These are phyloP conservation scores for Daldinia decipiens DNA, from an alignment of 495 filamentous ascomycete genomes.

Conservation along the genomic window DNA sequence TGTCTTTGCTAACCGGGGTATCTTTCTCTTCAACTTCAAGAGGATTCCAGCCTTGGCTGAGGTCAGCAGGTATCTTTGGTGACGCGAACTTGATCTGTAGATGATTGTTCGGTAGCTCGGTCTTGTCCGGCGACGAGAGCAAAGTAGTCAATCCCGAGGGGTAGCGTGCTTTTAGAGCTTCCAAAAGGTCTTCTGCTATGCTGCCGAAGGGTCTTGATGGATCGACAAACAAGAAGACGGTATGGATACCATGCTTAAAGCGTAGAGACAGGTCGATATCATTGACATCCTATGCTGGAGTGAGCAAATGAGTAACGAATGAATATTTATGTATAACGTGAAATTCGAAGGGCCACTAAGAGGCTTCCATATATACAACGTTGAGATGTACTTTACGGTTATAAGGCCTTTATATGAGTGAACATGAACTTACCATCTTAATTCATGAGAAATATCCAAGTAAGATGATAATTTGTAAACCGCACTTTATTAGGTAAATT, in stretches of 20 bases:
- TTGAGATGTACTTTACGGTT: neutral
- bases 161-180: constrained; percentile 60
- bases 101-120: constrained; percentile 51
- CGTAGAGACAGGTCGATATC: constrained; percentile 70
- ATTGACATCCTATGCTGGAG: constrained; percentile 39
- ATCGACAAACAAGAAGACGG: constrained; percentile 76
- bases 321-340: too few species aligned
- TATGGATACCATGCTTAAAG: constrained; percentile 82
- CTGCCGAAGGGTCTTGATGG: constrained; percentile 67
- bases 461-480: neutral
- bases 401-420: neutral
- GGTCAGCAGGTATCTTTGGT: constrained; percentile 48
- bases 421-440: constrained; percentile 40
- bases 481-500: neutral
- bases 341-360: neutral
- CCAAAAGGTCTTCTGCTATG: constrained; percentile 72
- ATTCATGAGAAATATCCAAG: neutral
- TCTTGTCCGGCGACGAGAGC: constrained; percentile 31
- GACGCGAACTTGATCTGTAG: constrained; percentile 56
- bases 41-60: constrained; percentile 54
- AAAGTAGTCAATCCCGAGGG: constrained; percentile 56
- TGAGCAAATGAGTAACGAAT: constrained; percentile 15
- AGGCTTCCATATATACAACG: neutral
- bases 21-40: constrained; percentile 50
- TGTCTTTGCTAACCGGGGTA: constrained; percentile 50